phyloP scores from a whole-genome alignment of 148 eudicot genomes.

The Rhododendron mucronatum region DNA sequence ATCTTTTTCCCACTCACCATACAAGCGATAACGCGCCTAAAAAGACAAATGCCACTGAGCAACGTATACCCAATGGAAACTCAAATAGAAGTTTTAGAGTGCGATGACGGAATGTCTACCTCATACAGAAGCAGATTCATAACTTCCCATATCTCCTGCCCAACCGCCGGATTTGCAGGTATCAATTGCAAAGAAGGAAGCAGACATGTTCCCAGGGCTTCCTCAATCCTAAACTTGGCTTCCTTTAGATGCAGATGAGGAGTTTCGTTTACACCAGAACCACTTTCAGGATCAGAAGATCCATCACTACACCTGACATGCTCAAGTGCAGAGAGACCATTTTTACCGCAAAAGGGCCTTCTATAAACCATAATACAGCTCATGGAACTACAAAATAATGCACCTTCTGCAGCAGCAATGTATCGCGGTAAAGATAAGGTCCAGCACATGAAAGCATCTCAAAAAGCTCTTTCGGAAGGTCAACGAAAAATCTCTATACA shows the following conservation, averaged over 20 bases:
- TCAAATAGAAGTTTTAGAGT: not conserved
- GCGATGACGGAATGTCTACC: constrained; percentile 33
- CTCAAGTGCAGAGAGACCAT: constrained; percentile 57
- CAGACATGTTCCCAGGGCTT: constrained; percentile 78
- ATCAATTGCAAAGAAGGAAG: constrained; percentile 65
- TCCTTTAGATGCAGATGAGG: constrained; percentile 75
- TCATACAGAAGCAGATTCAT: constrained; percentile 97
- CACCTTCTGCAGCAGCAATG: constrained; percentile 88
- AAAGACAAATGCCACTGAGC: constrained; percentile 4
- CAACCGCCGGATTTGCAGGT: constrained; percentile 98
- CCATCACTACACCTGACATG: constrained; percentile 38
- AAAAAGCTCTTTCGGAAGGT: constrained; percentile 78
- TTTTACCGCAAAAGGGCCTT: not conserved
- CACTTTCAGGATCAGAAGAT: constrained; percentile 33
- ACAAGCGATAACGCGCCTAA: constrained; percentile 85
- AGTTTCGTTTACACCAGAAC: constrained; percentile 27
- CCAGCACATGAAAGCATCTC: constrained; percentile 93
- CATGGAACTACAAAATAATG: not conserved
- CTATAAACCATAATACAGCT: not conserved
- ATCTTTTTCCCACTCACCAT: constrained; percentile 99
- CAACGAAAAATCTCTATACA: constrained; percentile 26
- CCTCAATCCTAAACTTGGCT: constrained; percentile 78
- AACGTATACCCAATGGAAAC: not conserved
- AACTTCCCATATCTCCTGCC: constrained; percentile 92
- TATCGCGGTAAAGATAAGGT: constrained; percentile 84